phyloP scores from a whole-genome alignment of 148 eudicot species.

The Camellia lanceoleosa region DNA sequence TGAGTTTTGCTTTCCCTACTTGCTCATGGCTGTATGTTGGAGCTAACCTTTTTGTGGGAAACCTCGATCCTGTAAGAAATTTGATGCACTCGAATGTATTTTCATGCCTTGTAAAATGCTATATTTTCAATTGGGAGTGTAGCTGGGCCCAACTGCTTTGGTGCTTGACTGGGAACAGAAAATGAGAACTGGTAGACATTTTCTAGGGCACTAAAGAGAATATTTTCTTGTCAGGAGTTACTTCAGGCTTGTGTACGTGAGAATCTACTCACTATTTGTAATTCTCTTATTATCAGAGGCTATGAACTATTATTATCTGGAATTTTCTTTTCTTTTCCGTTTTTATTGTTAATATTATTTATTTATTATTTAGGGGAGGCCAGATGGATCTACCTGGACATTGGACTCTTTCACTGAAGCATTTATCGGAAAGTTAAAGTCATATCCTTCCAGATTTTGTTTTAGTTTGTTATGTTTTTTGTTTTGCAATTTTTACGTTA shows the following conservation, averaged over 20 bases:
- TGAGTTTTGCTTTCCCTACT: too few species aligned
- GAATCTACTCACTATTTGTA: not conserved
- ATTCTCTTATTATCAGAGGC: not conserved
- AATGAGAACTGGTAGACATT: not conserved
- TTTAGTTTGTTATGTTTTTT: not conserved
- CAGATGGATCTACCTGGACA: conserved; percentile 63
- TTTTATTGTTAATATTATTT: not conserved
- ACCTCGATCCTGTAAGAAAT: too few species aligned
- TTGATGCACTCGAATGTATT: too few species aligned
- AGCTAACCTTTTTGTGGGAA: too few species aligned
- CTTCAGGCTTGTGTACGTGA: not conserved
- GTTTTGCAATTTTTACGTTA: not conserved
- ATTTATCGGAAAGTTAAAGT: conserved; percentile 55
- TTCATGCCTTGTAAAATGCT: too few species aligned
- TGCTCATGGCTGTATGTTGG: too few species aligned
- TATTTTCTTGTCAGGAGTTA: not conserved
- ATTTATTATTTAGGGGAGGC: conserved; percentile 30
- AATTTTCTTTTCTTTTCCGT: not conserved
- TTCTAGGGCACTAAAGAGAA: not conserved
- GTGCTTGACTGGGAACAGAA: not conserved
- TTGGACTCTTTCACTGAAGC: conserved; percentile 60
- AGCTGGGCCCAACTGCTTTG: not conserved
- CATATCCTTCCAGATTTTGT: conserved; percentile 68
- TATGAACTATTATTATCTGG: not conserved
- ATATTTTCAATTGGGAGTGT: not conserved